Evolutionary conservation across 2,329 filamentous ascomycete genomes (phyloP), one percentile per base, ranked within the genome.

Genomic region (Penicillium thymicola): DNA sequence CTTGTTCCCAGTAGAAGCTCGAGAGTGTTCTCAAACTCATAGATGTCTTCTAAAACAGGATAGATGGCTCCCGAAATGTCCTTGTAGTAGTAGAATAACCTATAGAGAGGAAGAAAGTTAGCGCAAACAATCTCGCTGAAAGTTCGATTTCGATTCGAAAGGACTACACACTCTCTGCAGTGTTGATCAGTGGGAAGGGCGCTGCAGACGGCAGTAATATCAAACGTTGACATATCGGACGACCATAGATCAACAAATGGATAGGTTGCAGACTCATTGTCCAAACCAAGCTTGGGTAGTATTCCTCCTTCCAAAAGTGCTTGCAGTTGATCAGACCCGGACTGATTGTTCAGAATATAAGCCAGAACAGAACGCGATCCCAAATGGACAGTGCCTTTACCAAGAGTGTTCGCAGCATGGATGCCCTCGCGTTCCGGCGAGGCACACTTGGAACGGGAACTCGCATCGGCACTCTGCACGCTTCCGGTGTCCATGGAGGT

Each of bases 231-330:
- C 48, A 81, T 83, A 55, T 85, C 82, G 2, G 82, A 82, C 6
- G 84, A 85, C 83, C 84, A 87, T 3, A 87, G 72, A 65, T 86
- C 84, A 28, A 87, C 82, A 63, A 87, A 87, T 7, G 84, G 84
- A 65, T 87, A 87, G 9, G 84, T 86, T 4, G 83, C 83, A 37
- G 81, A 83, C 64, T 86, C 84, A 62, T 87, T 86, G 65, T 86
- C 84, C 34, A 87, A 75, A 3, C 84, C 84, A 55, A 87, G 78
- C 53, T 86, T 82, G 0, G 84, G 84, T 23, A 87, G 70, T 61
- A 87, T 84, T 45, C 82, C 84, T 62, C 83, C 84, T 61, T 85
- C 82, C 43, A 86, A 70, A 13, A 86, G 71, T 47, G 85, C 81
- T 60, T 84, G 80, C 4, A 77, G 69, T 59, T 78, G 76, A 37